These are phyloP conservation scores for Aegilops bicornis DNA, from an alignment of 176 grass and related monocot genomes.

Conservation along the genomic window DNA sequence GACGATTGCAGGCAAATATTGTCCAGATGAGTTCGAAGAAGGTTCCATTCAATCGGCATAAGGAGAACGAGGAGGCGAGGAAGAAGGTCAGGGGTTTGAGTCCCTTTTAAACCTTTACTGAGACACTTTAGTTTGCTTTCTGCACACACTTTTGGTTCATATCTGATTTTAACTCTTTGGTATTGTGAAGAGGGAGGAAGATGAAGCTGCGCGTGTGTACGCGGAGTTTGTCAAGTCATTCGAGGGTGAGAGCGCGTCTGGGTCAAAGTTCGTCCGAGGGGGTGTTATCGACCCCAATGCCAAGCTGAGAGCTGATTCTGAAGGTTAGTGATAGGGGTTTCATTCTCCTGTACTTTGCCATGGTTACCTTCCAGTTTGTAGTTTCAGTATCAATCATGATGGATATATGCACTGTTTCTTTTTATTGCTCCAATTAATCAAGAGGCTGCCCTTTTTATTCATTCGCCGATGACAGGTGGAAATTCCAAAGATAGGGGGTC, in stretches of 20 bases:
- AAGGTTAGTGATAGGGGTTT: conserved; percentile 66
- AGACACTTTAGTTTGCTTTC: neutral
- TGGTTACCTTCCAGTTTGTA: conserved; percentile 22
- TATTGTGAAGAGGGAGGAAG: conserved; percentile 78
- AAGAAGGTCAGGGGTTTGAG: conserved; percentile 65
- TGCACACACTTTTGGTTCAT: neutral
- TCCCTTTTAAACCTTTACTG: conserved; percentile 5
- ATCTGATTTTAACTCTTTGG: conserved; percentile 20
- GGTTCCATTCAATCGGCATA: conserved; percentile 79
- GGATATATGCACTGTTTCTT: conserved; percentile 74
- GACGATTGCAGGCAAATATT: conserved; percentile 17
- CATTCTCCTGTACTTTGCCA: conserved; percentile 20
- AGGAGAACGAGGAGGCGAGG: conserved; percentile 93
- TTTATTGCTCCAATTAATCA: conserved; percentile 89
- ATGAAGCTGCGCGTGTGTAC: conserved; percentile 89
- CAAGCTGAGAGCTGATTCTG: conserved; percentile 61
- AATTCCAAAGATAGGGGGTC: conserved; percentile 99
- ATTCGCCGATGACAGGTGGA: conserved; percentile 98
- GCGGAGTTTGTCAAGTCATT: conserved; percentile 92
- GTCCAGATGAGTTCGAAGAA: conserved; percentile 81
- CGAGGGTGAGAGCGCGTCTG: conserved; percentile 64
- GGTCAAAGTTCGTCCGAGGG: conserved; percentile 89
- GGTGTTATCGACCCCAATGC: conserved; percentile 96
- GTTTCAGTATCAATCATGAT: conserved; percentile 41
- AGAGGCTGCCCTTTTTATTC: conserved; percentile 87